Evolutionary conservation across 305 asterid genomes (phyloP).

Genomic region (Withania somnifera): DNA sequence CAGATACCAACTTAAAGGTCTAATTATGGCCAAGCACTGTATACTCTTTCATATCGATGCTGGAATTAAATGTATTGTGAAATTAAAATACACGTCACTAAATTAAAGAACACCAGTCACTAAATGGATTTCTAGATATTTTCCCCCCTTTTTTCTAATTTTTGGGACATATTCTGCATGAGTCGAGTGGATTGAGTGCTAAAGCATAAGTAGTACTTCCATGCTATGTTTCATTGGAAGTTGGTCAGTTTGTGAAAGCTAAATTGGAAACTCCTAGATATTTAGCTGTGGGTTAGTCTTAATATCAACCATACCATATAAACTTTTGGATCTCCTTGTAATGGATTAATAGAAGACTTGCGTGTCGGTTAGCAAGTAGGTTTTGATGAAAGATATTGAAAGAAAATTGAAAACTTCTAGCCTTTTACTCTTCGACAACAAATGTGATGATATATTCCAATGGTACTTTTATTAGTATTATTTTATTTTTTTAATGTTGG

Average conservation of each 20-base stretch:
- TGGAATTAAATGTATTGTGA: constrained; percentile 2
- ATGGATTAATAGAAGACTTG: not conserved
- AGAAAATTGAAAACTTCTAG: too few species aligned
- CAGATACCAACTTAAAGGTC: constrained; percentile 72
- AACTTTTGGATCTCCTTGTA: not conserved
- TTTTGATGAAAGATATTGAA: too few species aligned
- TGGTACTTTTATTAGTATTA: too few species aligned
- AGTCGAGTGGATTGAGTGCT: not conserved
- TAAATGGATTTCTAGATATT: not conserved
- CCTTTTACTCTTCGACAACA: too few species aligned
- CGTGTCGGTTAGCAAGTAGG: not conserved
- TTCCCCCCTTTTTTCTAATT: not conserved
- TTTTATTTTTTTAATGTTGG: too few species aligned
- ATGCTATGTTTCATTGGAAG: not conserved
- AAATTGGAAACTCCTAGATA: not conserved
- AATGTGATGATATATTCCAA: too few species aligned
- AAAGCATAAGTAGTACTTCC: not conserved
- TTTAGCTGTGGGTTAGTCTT: not conserved
- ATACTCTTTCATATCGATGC: not conserved
- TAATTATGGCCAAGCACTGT: constrained; percentile 1
- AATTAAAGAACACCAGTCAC: not conserved
- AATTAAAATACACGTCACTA: not conserved
- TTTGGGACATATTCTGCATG: not conserved
- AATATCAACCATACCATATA: not conserved
- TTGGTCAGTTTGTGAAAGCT: not conserved